These are phyloP conservation scores for Glomus cerebriforme DNA, from an alignment of 192 early-diverging fungal species.

Conservation along the genomic window DNA sequence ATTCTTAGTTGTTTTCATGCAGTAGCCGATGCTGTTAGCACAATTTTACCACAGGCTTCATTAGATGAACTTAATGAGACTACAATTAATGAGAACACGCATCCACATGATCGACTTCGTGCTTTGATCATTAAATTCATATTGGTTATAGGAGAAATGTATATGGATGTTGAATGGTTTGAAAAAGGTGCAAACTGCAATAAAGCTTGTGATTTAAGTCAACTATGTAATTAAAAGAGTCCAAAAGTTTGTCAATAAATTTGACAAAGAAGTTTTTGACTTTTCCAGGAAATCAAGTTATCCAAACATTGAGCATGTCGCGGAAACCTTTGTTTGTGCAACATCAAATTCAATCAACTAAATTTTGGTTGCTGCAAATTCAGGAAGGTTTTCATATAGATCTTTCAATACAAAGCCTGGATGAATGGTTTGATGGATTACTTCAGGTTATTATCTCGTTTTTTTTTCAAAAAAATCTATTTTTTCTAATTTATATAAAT, in stretches of 20 bases:
- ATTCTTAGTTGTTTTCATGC: slow-evolving; percentile 40
- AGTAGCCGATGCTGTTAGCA: slow-evolving; percentile 26
- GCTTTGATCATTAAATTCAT: slow-evolving; percentile 41
- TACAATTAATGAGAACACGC: background rate
- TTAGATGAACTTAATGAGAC: background rate
- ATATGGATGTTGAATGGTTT: slow-evolving; percentile 41
- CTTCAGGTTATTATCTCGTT: slow-evolving; percentile 2
- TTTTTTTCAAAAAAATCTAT: background rate
- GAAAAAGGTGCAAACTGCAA: slow-evolving; percentile 43
- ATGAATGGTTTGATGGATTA: slow-evolving; percentile 24
- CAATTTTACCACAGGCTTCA: slow-evolving; percentile 17
- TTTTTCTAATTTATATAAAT: background rate
- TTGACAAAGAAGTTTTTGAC: background rate
- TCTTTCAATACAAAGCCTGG: slow-evolving; percentile 12
- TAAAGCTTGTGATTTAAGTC: slow-evolving; percentile 1
- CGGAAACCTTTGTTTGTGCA: slow-evolving; percentile 30
- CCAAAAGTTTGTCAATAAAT: slow-evolving; percentile 22
- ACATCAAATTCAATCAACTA: slow-evolving; percentile 34
- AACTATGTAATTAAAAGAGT: slow-evolving; percentile 22
- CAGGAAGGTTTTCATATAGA: slow-evolving; percentile 20
- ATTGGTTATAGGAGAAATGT: slow-evolving; percentile 29
- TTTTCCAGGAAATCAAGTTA: slow-evolving; percentile 40
- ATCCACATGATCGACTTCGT: slow-evolving; percentile 35
- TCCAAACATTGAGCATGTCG: slow-evolving; percentile 38
- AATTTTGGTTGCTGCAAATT: slow-evolving; percentile 38